Conservation (phyloP, 2,329 filamentous ascomycete species). For the Pseudocercospora fijiensis region DNA sequence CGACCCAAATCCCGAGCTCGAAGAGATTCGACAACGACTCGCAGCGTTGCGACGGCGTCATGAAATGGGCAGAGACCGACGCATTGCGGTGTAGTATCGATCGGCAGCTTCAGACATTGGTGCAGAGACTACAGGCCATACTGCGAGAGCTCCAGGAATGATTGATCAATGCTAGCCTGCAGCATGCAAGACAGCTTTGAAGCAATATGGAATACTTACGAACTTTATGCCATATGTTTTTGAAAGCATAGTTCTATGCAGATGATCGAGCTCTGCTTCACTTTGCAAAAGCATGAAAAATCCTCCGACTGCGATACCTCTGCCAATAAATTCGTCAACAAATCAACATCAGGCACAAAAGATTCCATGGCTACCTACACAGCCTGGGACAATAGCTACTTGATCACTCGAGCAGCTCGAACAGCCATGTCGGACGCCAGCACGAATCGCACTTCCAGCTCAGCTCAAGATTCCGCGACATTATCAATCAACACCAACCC, state of each 20-base stretch:
- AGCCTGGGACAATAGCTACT: background rate
- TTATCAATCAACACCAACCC: background rate
- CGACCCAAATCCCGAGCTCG: background rate
- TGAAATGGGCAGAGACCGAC: background rate
- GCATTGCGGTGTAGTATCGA: background rate
- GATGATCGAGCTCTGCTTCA: too few relatives aligned
- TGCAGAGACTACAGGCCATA: background rate
- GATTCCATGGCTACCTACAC: background rate
- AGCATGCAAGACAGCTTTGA: too few relatives aligned
- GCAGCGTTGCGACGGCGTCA: background rate
- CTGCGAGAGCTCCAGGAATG: background rate
- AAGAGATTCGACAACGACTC: background rate
- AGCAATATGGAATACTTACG: too few relatives aligned
- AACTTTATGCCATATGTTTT: too few relatives aligned
- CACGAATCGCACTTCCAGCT: background rate
- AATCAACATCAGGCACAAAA: background rate
- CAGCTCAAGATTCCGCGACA: background rate
- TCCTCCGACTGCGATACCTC: too few relatives aligned
- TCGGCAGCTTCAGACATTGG: background rate
- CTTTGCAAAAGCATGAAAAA: too few relatives aligned
- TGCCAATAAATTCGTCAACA: too few relatives aligned
- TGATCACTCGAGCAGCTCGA: background rate
- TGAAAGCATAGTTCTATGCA: too few relatives aligned
- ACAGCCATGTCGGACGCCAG: background rate
- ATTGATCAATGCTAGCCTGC: background rate